Conservation (phyloP, 2,329 filamentous ascomycete genomes). For the Huntiella omanensis region DNA sequence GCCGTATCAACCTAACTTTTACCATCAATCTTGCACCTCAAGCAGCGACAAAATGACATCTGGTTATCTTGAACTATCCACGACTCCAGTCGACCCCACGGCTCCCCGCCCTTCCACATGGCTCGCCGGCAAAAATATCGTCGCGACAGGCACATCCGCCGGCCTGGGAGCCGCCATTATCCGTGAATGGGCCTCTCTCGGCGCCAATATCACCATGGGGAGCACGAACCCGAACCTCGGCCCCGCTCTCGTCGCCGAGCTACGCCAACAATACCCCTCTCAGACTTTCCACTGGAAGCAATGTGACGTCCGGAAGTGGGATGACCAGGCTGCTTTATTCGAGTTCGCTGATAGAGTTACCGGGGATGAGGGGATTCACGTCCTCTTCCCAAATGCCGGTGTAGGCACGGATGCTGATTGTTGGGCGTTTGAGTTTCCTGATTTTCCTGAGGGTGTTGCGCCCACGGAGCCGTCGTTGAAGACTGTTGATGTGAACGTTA, state of each 20-base stretch:
- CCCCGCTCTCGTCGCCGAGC: constrained; percentile 32
- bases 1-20: too few relatives aligned
- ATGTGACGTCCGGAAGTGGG: constrained; percentile 48
- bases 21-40: too few relatives aligned
- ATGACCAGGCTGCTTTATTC: constrained; percentile 45
- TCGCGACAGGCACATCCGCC: constrained; percentile 46
- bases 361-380: constrained; percentile 29
- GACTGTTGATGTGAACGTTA: constrained; percentile 43
- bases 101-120: constrained; percentile 25
- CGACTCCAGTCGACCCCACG: constrained; percentile 21
- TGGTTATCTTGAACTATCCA: too few relatives aligned
- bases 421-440: constrained; percentile 27
- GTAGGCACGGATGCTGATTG: constrained; percentile 23
- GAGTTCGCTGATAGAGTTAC: constrained; percentile 31
- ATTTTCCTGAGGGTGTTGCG: constrained; percentile 23
- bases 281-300: constrained; percentile 32
- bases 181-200: constrained; percentile 32
- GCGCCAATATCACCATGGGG: constrained; percentile 42
- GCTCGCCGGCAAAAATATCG: constrained; percentile 35
- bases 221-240: constrained; percentile 39
- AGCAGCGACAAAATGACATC: too few relatives aligned
- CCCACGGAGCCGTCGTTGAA: constrained; percentile 27
- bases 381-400: constrained; percentile 49
- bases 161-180: constrained; percentile 39
- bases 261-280: constrained; percentile 23